phyloP scores from a whole-genome alignment of 352 stramenopile genomes.

The Globisporangium okanoganense region DNA sequence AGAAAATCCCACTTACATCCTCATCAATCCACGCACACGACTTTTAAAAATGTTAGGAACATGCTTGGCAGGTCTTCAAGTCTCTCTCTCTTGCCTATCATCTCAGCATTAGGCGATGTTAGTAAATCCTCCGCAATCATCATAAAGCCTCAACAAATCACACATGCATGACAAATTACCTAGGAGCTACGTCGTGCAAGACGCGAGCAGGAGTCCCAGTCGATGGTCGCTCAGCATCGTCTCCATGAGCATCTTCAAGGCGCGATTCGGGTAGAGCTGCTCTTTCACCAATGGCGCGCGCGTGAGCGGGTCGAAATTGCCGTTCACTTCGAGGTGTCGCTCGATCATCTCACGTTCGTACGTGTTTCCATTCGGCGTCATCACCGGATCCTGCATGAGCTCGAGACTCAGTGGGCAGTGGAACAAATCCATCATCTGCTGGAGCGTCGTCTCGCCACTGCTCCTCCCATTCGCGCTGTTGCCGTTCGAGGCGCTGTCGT shows the following conservation, averaged over 20 bases:
- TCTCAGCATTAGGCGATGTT: no score
- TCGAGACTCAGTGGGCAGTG: constrained; percentile 71
- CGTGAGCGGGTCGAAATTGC: constrained; percentile 69
- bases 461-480: constrained; percentile 11
- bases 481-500: constrained; percentile 4
- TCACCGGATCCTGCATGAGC: constrained; percentile 75
- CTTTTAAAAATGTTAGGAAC: neutral
- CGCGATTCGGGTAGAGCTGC: constrained; percentile 63
- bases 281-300: constrained; percentile 46
- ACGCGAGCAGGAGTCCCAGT: constrained; percentile 48
- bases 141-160: neutral
- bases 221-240: constrained; percentile 60
- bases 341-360: constrained; percentile 82
- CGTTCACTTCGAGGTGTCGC: constrained; percentile 64
- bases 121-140: neutral
- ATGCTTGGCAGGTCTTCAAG: neutral
- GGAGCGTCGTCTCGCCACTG: constrained; percentile 33
- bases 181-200: constrained; percentile 10
- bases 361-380: constrained; percentile 65
- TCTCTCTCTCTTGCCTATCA: no score
- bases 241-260: constrained; percentile 72
- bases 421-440: constrained; percentile 71
- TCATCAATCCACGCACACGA: neutral
- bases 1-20: neutral
- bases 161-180: neutral